Evolutionary conservation across 192 early-diverging fungal genomes (phyloP), one percentile per base, ranked within the genome.

Genomic region (Rhizoclosmatium sp.): DNA sequence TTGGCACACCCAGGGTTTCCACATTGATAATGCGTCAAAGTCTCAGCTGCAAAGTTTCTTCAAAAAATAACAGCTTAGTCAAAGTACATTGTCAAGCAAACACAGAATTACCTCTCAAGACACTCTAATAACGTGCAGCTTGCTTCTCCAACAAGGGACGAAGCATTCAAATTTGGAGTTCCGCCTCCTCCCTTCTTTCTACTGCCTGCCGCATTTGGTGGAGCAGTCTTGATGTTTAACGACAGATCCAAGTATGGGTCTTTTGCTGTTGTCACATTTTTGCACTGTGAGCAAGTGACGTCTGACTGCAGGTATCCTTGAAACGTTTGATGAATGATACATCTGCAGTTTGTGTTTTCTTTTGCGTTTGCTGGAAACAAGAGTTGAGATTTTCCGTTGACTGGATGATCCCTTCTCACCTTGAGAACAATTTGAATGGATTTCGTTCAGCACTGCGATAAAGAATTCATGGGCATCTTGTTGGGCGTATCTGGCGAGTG

Each of bases 391-490:
- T 80, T 42, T n/a, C 77, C 40, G 73, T n/a, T 47, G 58, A 48
- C 46, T 39, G 21, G 70, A 59, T 69, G 39, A 4, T 49, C 19
- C 49, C 45, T 58, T 19, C 60, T 62, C 46, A 80, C 83, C 69
- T 59, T 10, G 9, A 5, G 76, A 44, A 21, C 85, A 87, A 51
- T 75, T 82, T 44, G 82, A 87, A 75, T 99, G 98, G 70, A 99
- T 91, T 65, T 92, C 85, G 76, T 98, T 94, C 65, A 98, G 80
- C 4, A 94, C 84, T 10, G 95, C 92, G 56, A 98, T 96, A 77
- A 99, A 95, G 71, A 97, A 99, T 74, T 99, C 98, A 81, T 99
- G 98, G 1, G 97, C 96, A 73, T 98, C 97, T 81, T 99, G 97
- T 84, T 98, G 96, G 14, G 92, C 91, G 74, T 97, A 97, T 7